These are phyloP conservation scores for Sclerotinia subarctica DNA, from an alignment of 2,329 filamentous ascomycete genomes.

Conservation along the genomic window DNA sequence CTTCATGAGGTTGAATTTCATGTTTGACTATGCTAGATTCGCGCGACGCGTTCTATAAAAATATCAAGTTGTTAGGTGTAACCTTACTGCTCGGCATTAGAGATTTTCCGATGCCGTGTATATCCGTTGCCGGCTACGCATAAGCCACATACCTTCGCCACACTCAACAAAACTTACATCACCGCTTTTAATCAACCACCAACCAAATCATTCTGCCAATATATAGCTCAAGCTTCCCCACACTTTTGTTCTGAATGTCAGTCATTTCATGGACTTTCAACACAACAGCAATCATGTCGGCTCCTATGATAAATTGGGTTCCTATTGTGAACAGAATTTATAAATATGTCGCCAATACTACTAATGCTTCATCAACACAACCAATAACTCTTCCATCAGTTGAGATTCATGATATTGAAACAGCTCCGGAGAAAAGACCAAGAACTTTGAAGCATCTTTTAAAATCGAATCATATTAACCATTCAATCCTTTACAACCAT, in stretches of 20 bases:
- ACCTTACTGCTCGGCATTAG: not conserved
- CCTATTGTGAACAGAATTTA: slow-evolving; percentile 44
- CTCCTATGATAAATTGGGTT: slow-evolving; percentile 45
- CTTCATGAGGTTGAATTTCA: not conserved
- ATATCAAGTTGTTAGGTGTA: not conserved
- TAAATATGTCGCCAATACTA: slow-evolving; percentile 36
- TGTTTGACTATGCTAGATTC: not conserved
- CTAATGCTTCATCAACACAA: slow-evolving; percentile 34
- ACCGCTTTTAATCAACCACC: not conserved
- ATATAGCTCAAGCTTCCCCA: slow-evolving; percentile 7
- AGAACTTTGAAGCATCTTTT: slow-evolving; percentile 86
- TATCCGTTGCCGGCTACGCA: no score
- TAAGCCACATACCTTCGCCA: not conserved
- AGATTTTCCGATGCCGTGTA: slow-evolving; percentile 2
- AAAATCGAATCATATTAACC: slow-evolving; percentile 86
- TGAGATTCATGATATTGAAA: slow-evolving; percentile 75
- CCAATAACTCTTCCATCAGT: slow-evolving; percentile 62
- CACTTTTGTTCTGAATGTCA: not conserved
- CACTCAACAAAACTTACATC: not conserved
- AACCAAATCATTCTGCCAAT: slow-evolving; percentile 2
- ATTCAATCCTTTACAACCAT: slow-evolving; percentile 76
- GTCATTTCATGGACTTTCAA: not conserved
- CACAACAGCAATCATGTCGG: slow-evolving; percentile 35
- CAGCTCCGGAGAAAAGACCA: slow-evolving; percentile 71
- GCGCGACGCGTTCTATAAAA: slow-evolving; percentile 4